Percentiles rank a stretch among this genome's conserved stretches.
These are phyloP conservation scores for Xylaria bambusicola DNA, from an alignment of 495 filamentous ascomycete genomes.

Conservation along the genomic window DNA sequence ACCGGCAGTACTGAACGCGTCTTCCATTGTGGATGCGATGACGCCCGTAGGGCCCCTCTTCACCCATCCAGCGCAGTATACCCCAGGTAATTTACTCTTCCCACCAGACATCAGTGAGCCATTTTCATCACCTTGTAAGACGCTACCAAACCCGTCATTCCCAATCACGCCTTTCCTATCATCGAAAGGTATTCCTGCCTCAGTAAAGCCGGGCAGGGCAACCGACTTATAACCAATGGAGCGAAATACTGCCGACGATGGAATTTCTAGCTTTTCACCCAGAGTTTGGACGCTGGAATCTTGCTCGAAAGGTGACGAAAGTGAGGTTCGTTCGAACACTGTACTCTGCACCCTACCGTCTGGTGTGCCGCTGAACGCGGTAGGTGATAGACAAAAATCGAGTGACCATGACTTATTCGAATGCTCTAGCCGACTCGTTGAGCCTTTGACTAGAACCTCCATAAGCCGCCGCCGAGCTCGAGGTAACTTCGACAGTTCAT, in stretches of 20 bases:
- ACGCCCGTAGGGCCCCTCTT: slow-evolving; percentile 94
- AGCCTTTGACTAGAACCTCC: slow-evolving; percentile 77
- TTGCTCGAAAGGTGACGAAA: slow-evolving; percentile 49
- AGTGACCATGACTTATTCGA: slow-evolving; percentile 76
- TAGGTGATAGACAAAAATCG: slow-evolving; percentile 77
- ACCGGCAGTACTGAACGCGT: slow-evolving; percentile 88
- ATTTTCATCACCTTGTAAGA: slow-evolving; percentile 39
- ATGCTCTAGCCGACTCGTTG: slow-evolving; percentile 46
- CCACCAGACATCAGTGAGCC: slow-evolving; percentile 17
- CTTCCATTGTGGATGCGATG: slow-evolving; percentile 94
- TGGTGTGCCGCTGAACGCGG: slow-evolving; percentile 59
- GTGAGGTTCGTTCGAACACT: slow-evolving; percentile 64
- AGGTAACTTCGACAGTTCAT: slow-evolving; percentile 63
- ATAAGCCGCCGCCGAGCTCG: slow-evolving; percentile 74
- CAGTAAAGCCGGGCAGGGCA: slow-evolving; percentile 70
- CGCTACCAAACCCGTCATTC: slow-evolving; percentile 80
- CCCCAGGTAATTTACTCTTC: slow-evolving; percentile 55
- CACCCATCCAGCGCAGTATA: slow-evolving; percentile 96
- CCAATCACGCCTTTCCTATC: slow-evolving; percentile 70
- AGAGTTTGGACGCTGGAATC: slow-evolving; percentile 56
- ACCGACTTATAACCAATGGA: slow-evolving; percentile 90
- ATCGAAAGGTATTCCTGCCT: slow-evolving; percentile 82
- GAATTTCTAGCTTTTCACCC: slow-evolving; percentile 42
- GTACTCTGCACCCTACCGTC: slow-evolving; percentile 57
- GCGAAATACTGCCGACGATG: slow-evolving; percentile 74